Base-by-base conservation (phyloP, 2,329 filamentous ascomycete species). In the Colletotrichum euphorbiae region DNA sequence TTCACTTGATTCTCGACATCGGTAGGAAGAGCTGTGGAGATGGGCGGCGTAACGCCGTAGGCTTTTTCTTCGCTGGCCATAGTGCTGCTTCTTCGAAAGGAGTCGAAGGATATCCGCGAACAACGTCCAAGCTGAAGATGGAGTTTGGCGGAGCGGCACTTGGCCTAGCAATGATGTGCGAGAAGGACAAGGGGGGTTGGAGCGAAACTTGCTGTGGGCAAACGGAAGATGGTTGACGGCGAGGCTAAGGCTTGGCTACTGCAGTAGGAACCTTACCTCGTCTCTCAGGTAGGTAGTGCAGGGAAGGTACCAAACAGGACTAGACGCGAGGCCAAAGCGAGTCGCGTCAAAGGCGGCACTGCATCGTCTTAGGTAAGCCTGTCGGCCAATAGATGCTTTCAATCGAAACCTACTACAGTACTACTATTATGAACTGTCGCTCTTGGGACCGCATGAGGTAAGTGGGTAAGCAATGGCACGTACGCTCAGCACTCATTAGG, bases 41-140 rank as follows among this genome's bases (percentile, higher is more conserved):
- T 93, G 52, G 96, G 91, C 73, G 91, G 90, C 67, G 94, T 98
- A 52, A 97, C 88, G 75, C 95, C 95, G 69, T 81, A 72, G 74
- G 75, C 65, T 79, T 79, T 75, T 60, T 80, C 80, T 60, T 81
- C 78, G 67, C 76, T 75, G 50, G 77, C 71, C 79, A 82, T 82
- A 56, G 31, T 42, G 17, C 40, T 55, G 55, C 54, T 66, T 59
- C 36, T 15, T 33, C 36, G 50, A 42, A 43, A 11, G 11, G 42
- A 28, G 7, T 51, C n/a, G 33, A 15, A 15, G 28, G 9, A 40
- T 28, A 46, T 24, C 11, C n/a, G 42, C 21, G 19, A 52, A 43
- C 56, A 62, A 52, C 45, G 43, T 33, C 38, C 43, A 36, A 33
- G 55, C 28, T 31, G 43, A 21, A 43, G 57, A 33, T 11, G 45